These are phyloP conservation scores for Entomortierella lignicola DNA, from an alignment of 192 early-diverging fungal species.

Conservation along the genomic window DNA sequence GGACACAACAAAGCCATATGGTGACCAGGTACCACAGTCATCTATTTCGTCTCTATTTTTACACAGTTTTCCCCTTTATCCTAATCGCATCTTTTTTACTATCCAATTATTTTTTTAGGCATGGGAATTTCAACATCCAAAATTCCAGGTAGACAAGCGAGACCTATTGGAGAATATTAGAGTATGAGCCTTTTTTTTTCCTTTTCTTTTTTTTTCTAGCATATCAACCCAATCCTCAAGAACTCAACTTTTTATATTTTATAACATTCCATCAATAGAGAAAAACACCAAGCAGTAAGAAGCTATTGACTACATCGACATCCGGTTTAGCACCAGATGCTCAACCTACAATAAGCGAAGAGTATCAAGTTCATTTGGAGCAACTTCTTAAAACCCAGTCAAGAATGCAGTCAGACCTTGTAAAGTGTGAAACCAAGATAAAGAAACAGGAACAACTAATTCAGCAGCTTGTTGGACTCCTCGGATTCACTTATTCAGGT, in stretches of 20 bases:
- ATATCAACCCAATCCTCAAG: no score
- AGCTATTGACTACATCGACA: conserved; percentile 8
- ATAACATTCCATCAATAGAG: conserved; percentile 36
- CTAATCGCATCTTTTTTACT: not conserved
- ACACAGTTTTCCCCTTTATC: no score
- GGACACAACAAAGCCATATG: conserved; percentile 58
- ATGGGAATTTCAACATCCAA: conserved; percentile 79
- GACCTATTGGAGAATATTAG: conserved; percentile 68
- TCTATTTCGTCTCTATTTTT: no score
- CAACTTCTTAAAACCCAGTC: conserved; percentile 54
- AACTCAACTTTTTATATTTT: not conserved
- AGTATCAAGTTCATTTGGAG: conserved; percentile 56
- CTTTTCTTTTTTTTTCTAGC: no score
- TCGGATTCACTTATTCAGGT: conserved; percentile 56
- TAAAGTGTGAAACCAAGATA: conserved; percentile 59
- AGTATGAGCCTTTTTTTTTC: no score
- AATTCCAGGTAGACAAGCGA: conserved; percentile 68
- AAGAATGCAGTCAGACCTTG: conserved; percentile 59
- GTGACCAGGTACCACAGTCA: conserved; percentile 73
- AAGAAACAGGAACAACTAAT: conserved; percentile 60
- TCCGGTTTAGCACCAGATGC: conserved; percentile 12
- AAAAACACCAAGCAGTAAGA: conserved; percentile 54
- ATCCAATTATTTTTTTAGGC: no score
- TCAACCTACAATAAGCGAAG: conserved; percentile 20
- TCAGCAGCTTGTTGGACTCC: conserved; percentile 52